Percentiles rank a stretch among this genome's conserved stretches.
These are phyloP conservation scores for Zopfia rhizophila DNA, from an alignment of 2,329 filamentous ascomycete species.

Conservation along the genomic window DNA sequence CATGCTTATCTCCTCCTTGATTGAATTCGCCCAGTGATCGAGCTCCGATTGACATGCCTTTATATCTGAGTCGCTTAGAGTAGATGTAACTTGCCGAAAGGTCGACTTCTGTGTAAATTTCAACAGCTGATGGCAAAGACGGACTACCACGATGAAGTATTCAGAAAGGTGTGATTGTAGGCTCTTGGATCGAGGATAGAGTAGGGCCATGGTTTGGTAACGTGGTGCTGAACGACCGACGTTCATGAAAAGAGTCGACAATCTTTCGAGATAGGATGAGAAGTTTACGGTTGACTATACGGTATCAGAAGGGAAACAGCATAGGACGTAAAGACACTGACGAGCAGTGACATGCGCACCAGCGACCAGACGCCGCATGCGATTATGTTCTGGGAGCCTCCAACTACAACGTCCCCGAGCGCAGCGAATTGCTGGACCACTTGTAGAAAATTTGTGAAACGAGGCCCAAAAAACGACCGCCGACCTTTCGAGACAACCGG, in stretches of 20 bases:
- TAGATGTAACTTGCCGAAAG: slow-evolving; percentile 42
- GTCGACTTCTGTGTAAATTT: slow-evolving; percentile 46
- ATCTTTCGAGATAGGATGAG: slow-evolving; percentile 51
- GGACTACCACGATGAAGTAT: slow-evolving; percentile 56
- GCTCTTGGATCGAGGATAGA: slow-evolving; percentile 53
- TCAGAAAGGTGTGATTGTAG: slow-evolving; percentile 52
- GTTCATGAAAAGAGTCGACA: slow-evolving; percentile 56
- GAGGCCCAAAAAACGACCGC: slow-evolving; percentile 51
- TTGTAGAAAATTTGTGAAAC: slow-evolving; percentile 55
- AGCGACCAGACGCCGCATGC: slow-evolving; percentile 59
- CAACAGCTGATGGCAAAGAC: slow-evolving; percentile 51
- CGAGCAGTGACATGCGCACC: slow-evolving; percentile 55
- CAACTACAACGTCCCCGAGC: slow-evolving; percentile 55
- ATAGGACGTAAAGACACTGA: slow-evolving; percentile 36
- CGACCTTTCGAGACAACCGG: slow-evolving; percentile 20
- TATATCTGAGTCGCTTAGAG: slow-evolving; percentile 46
- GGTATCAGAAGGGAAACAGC: slow-evolving; percentile 21
- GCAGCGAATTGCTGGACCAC: slow-evolving; percentile 57
- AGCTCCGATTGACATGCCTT: slow-evolving; percentile 48
- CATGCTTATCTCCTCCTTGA: slow-evolving; percentile 49
- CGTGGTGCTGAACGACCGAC: slow-evolving; percentile 54
- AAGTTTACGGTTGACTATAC: slow-evolving; percentile 43
- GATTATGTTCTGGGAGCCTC: slow-evolving; percentile 58
- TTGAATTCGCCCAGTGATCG: slow-evolving; percentile 45
- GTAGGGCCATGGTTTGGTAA: slow-evolving; percentile 51